Percentiles rank a stretch among this genome's conserved stretches.
Evolutionary conservation across 1,284 basidiomycete species (phyloP).

Genomic region (Irpex sp.): DNA sequence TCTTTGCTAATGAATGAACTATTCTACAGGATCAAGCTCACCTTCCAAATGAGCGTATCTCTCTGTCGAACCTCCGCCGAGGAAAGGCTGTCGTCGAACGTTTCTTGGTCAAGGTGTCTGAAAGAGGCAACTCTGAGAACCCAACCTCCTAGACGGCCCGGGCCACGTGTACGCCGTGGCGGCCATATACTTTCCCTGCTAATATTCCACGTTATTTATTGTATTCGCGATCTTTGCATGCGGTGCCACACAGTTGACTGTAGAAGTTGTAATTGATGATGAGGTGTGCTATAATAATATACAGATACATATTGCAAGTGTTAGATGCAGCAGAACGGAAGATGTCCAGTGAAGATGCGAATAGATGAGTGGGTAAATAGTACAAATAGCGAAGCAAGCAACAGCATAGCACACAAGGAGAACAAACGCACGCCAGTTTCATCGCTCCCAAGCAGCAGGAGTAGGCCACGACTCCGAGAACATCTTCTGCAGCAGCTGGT

Average conservation of each 20-base stretch:
- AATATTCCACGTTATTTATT: too few species aligned
- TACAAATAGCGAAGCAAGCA: too few species aligned
- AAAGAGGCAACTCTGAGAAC: not conserved
- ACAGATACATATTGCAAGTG: too few species aligned
- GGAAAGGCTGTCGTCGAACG: conserved; percentile 74
- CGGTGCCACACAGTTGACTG: too few species aligned
- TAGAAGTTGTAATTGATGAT: too few species aligned
- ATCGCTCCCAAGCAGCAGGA: conserved; percentile 24
- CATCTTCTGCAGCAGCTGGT: conserved; percentile 18
- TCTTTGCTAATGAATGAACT: not conserved
- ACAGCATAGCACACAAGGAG: too few species aligned
- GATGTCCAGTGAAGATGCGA: too few species aligned
- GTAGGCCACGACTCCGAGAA: conserved; percentile 19
- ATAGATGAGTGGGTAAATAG: too few species aligned
- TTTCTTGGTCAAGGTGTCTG: conserved; percentile 48
- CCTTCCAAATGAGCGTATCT: conserved; percentile 82
- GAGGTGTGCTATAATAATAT: too few species aligned
- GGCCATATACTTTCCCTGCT: too few species aligned
- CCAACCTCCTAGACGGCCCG: not conserved
- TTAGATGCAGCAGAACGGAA: too few species aligned
- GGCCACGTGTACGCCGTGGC: not conserved
- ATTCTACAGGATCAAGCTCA: conserved; percentile 73
- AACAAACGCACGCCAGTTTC: not conserved
- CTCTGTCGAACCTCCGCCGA: conserved; percentile 68
- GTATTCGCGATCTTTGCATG: too few species aligned